These are phyloP conservation scores for Cnidoscolus chayamansa DNA, from an alignment of 441 rosid genomes.

Conservation along the genomic window DNA sequence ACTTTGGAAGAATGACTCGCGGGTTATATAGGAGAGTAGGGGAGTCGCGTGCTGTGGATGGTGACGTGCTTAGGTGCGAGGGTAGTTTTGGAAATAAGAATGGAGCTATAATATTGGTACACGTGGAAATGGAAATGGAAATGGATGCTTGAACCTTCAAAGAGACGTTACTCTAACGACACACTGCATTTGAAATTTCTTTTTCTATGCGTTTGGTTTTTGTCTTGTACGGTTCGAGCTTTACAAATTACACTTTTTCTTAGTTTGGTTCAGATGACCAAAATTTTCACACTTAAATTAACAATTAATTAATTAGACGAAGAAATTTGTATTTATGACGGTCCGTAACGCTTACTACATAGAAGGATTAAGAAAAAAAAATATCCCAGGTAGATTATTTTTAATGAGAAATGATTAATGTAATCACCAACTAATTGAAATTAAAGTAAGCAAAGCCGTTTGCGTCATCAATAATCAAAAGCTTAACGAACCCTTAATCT, in stretches of 20 bases:
- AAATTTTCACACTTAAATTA: no score
- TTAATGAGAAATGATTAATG: neutral
- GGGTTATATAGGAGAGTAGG: neutral
- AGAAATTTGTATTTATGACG: no score
- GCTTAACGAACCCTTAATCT: no score
- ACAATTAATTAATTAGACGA: no score
- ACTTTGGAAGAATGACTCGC: slow-evolving; percentile 28
- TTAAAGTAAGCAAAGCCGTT: neutral
- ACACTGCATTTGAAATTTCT: slow-evolving; percentile 21
- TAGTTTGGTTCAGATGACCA: no score
- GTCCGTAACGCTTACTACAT: no score
- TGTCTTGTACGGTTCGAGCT: no score
- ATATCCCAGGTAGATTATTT: no score
- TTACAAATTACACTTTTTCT: no score
- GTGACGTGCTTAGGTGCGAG: slow-evolving; percentile 18
- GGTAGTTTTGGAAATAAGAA: slow-evolving; percentile 6
- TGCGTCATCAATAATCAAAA: no score
- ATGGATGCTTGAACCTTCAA: slow-evolving; percentile 32
- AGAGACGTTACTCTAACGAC: slow-evolving; percentile 56
- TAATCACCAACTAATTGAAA: slow-evolving; percentile 12
- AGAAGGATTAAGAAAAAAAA: no score
- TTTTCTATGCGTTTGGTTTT: neutral
- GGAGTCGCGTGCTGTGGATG: slow-evolving; percentile 26
- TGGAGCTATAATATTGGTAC: neutral
- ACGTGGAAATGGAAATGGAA: slow-evolving; percentile 20